Base-by-base conservation (phyloP, 306 rosid species). In the Alnus rubra region DNA sequence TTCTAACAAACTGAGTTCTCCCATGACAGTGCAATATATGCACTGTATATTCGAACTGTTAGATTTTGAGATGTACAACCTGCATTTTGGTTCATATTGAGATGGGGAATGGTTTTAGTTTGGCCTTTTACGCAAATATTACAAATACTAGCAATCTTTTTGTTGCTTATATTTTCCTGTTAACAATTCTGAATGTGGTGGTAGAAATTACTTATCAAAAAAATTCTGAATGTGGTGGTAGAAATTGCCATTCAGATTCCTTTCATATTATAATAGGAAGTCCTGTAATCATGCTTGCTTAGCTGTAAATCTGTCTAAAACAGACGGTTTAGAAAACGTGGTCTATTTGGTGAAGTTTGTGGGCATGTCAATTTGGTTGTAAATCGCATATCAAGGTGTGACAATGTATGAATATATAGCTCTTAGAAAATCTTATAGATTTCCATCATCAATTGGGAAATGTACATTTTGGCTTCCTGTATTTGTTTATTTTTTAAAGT, bases 1-100 rank as follows among this genome's bases (percentile, higher is more conserved):
- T 71, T 39, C 63, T 69, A 1, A 51, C 47, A 53, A 64, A 42
- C 51, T 68, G 69, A 71, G 18, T 28, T 81, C 52, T 79, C 16
- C 39, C 79, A 73, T 55, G 58, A 60, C 55, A 69, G 71, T 52
- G 42, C 45, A 71, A 9, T n/a, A 1, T 37, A 2, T 75, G 47
- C n/a, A 4, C 45, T 5, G 45, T 44, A n/a, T 5, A 19, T 62
- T 63, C 19, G 9, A 63, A 63, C 44, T 33, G 45, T 63, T 63
- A 33, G 45, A 14, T 35, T 63, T 33, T 33, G 69, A 35, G n/a
- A 63, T 33, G 33, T 33, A 2, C 15, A 12, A 63, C 16, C 44
- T 63, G 42, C 45, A 31, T 12, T 30, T 63, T 33, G 7, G 69
- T 14, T 63, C 14, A 28, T 30, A 12, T 11, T 16, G 42, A 33